Conservation (phyloP, 495 filamentous ascomycete genomes). For the Podospora tetraspora region DNA sequence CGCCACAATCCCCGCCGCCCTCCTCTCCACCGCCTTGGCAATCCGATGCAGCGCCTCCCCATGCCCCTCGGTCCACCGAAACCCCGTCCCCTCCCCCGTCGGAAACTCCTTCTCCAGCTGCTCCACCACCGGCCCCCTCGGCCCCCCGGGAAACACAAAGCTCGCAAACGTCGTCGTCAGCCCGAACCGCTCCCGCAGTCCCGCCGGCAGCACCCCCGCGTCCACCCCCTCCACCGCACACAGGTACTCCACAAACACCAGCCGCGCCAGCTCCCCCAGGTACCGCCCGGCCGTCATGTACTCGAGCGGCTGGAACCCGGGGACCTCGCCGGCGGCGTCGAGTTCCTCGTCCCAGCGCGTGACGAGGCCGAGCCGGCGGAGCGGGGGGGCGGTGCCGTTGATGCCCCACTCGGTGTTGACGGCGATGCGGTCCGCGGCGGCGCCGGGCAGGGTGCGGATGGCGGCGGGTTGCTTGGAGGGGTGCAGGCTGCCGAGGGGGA, state of each 20-base stretch:
- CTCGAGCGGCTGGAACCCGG: conserved; percentile 81
- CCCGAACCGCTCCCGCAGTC: conserved; percentile 57
- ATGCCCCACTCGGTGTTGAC: conserved; percentile 89
- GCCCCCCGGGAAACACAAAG: conserved; percentile 51
- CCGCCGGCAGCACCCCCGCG: conserved; percentile 48
- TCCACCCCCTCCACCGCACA: conserved; percentile 37
- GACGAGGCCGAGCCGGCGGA: conserved; percentile 58
- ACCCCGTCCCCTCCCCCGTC: conserved; percentile 29
- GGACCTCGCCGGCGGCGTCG: conserved; percentile 59
- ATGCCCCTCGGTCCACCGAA: conserved; percentile 55
- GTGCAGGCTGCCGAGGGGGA: conserved; percentile 59
- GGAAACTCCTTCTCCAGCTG: conserved; percentile 53
- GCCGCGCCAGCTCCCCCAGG: conserved; percentile 72
- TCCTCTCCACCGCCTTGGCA: conserved; percentile 57
- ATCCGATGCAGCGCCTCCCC: conserved; percentile 56
- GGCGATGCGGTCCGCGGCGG: conserved; percentile 54
- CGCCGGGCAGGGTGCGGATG: conserved; percentile 53
- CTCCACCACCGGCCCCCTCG: conserved; percentile 42
- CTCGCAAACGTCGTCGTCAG: conserved; percentile 70
- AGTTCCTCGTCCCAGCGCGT: conserved; percentile 68
- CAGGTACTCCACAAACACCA: conserved; percentile 65
- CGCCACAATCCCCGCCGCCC: conserved; percentile 67
- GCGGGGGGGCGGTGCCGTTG: conserved; percentile 61
- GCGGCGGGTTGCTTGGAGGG: conserved; percentile 51
- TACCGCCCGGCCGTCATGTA: conserved; percentile 85